Conservation (phyloP, 1,284 basidiomycete species). For the Boletellus dicymbophilus region DNA sequence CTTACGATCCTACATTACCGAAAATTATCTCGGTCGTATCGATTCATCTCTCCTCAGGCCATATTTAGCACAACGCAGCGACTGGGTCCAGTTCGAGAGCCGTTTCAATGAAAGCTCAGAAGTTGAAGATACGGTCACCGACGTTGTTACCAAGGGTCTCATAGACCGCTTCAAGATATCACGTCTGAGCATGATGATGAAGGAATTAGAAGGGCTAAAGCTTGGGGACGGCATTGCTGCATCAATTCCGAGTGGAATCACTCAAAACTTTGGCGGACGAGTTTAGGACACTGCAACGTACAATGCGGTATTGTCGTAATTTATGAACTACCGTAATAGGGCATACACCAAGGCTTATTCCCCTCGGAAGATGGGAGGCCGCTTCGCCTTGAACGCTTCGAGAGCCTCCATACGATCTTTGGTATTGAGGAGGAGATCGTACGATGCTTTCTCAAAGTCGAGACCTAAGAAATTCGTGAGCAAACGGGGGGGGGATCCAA, state of each 20-base stretch:
- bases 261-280: conserved; percentile 49
- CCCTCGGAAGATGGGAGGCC: conserved; percentile 81
- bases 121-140: conserved; percentile 43
- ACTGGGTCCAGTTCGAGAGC: conserved; percentile 83
- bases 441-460: conserved; percentile 87
- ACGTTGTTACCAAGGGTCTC: conserved; percentile 49
- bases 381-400: conserved; percentile 88
- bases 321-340: not conserved
- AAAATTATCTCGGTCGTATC: conserved; percentile 89
- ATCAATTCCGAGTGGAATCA: conserved; percentile 53
- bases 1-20: conserved; percentile 90
- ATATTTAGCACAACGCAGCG: conserved; percentile 88
- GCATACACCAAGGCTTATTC: conserved; percentile 47
- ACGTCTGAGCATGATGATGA: conserved; percentile 80
- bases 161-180: conserved; percentile 69
- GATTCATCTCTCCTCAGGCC: conserved; percentile 87
- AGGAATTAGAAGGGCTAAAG: conserved; percentile 72
- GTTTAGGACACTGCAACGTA: conserved; percentile 25
- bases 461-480: conserved; percentile 51
- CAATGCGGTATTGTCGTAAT: not conserved
- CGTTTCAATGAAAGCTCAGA: conserved; percentile 65
- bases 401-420: conserved; percentile 87
- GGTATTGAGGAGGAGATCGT: conserved; percentile 79
- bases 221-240: conserved; percentile 60
- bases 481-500: not conserved